Conservation (phyloP, 768 basidiomycete species). For the Amanita rubescens region DNA sequence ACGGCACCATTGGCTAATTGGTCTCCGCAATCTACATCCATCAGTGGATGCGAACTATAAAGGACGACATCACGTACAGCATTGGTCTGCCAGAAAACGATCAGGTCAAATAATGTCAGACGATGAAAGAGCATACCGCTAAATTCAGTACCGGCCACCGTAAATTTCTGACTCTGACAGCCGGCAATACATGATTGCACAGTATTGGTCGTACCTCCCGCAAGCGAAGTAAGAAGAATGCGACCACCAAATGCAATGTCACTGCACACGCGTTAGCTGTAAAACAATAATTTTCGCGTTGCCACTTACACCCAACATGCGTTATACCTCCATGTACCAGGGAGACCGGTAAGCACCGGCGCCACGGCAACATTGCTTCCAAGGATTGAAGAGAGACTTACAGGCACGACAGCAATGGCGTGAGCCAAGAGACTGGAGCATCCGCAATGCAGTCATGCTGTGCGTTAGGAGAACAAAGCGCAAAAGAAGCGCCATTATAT, state of each 20-base stretch:
- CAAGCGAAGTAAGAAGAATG: constrained; percentile 29
- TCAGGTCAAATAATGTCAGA: constrained; percentile 4
- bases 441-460: constrained; percentile 26
- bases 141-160: constrained; percentile 67
- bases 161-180: constrained; percentile 51
- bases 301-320: constrained; percentile 56
- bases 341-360: constrained; percentile 46
- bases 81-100: constrained; percentile 24
- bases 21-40: constrained; percentile 58
- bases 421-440: constrained; percentile 23
- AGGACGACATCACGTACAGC: constrained; percentile 28
- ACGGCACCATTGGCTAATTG: constrained; percentile 55
- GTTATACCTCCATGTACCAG: constrained; percentile 49
- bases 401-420: constrained; percentile 31
- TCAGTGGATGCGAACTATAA: not conserved
- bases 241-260: constrained; percentile 68
- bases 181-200: constrained; percentile 54
- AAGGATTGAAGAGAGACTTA: constrained; percentile 16
- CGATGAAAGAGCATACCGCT: constrained; percentile 30
- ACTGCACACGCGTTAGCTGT: constrained; percentile 20
- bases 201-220: constrained; percentile 34
- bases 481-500: constrained; percentile 14
- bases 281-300: not conserved
- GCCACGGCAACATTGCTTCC: constrained; percentile 1
- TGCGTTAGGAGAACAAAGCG: constrained; percentile 9